Base-by-base conservation (phyloP, 2,329 filamentous ascomycete genomes). In the Trichoderma sp. region DNA sequence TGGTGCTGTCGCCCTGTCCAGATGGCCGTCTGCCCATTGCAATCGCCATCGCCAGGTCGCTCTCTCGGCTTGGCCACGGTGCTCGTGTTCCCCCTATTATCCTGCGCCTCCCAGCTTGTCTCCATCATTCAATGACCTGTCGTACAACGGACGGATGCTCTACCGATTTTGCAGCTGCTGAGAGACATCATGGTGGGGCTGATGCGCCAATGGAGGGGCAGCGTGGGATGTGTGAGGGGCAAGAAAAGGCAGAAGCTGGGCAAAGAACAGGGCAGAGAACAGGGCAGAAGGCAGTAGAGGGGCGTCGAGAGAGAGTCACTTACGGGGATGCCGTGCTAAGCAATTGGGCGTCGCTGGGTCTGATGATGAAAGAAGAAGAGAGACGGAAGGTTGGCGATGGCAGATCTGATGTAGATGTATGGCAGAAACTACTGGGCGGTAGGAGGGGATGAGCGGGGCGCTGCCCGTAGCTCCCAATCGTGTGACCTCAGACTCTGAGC, bases 171-270 rank as follows among this genome's bases (percentile, higher is more conserved):
- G 64, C 34, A 22, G 25, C 45, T 53, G 56, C 37, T 67, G 35
- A 37, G 37, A 56, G 50, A 52, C 17, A 58, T 56, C 34, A 57
- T 63, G 65, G 65, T 63, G 65, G 57, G 65, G 65, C 58, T 63
- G 34, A 58, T 58, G 19, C 63, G 32, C 19, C 32, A 27, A 66
- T 67, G 58, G 65, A 67, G 65, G 65, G 65, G 65, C 65, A 67
- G 39, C 39, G 37, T 59, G 65, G 65, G 65, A 56, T 52, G 58
- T 58, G 29, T 35, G 58, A 53, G 65, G 57, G 57, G 57, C 58
- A 45, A 34, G 10, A 34, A 45, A 22, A n/a, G 61, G n/a, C n/a
- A n/a, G n/a, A n/a, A n/a, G n/a, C n/a, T n/a, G n/a, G 53, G 27
- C 9, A 19, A 25, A 42, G 27, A 37, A 60, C 29, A 48, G 35